These are phyloP conservation scores for Juglanconis juglandina DNA, from an alignment of 2,329 filamentous ascomycete species.

Conservation along the genomic window DNA sequence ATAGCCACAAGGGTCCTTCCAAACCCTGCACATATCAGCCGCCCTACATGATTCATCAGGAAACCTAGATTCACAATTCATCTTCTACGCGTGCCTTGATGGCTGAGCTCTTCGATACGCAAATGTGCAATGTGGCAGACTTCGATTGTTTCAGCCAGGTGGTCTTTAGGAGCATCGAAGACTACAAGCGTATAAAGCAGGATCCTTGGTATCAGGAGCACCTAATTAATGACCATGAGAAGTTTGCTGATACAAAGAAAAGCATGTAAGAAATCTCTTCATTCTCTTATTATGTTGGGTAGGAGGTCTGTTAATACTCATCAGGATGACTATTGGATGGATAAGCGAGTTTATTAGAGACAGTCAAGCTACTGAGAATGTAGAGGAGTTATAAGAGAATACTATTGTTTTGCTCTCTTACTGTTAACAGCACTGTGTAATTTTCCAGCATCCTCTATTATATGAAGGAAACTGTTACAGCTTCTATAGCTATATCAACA, in stretches of 20 bases:
- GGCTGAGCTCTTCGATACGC: constrained; percentile 38
- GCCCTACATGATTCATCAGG: too few relatives aligned
- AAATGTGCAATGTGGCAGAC: constrained; percentile 45
- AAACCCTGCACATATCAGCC: too few relatives aligned
- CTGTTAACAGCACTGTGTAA: too few relatives aligned
- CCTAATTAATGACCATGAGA: constrained; percentile 42
- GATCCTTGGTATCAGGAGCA: constrained; percentile 47
- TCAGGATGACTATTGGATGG: constrained; percentile 47
- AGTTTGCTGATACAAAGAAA: constrained; percentile 46
- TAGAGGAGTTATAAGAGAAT: too few relatives aligned
- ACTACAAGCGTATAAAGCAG: constrained; percentile 45
- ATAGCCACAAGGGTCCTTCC: too few relatives aligned
- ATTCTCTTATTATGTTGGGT: neutral
- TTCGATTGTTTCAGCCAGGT: constrained; percentile 50
- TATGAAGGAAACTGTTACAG: too few relatives aligned
- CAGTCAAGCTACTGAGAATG: too few relatives aligned
- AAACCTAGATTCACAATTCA: constrained; percentile 40
- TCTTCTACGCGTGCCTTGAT: constrained; percentile 35
- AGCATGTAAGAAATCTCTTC: constrained; percentile 25
- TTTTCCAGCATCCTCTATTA: too few relatives aligned
- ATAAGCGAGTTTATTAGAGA: constrained; percentile 39
- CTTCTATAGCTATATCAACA: too few relatives aligned
- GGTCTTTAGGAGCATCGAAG: constrained; percentile 40
- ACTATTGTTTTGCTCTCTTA: too few relatives aligned
- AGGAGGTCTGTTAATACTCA: neutral